Conservation (phyloP, 495 filamentous ascomycete species). For the Glarea lozoyensis region DNA sequence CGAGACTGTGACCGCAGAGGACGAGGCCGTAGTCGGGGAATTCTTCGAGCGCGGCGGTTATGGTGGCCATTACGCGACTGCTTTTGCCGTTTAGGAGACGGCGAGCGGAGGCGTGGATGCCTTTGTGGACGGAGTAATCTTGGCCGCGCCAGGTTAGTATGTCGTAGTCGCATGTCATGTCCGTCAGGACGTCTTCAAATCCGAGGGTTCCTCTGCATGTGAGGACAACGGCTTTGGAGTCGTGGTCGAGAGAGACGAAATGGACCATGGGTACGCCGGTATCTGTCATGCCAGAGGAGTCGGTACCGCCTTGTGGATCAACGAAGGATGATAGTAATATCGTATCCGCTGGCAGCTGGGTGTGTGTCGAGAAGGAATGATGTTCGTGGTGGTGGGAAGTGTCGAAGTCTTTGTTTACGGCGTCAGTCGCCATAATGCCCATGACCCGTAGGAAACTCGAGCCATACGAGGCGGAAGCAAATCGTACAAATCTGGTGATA, state of each 20-base stretch:
- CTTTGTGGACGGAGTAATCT: slow-evolving; percentile 69
- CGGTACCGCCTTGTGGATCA: slow-evolving; percentile 65
- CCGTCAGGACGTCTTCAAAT: slow-evolving; percentile 72
- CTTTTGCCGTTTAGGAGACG: slow-evolving; percentile 58
- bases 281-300: slow-evolving; percentile 59
- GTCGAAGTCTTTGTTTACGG: slow-evolving; percentile 17
- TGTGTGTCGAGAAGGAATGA: slow-evolving; percentile 63
- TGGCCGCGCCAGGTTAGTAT: slow-evolving; percentile 58
- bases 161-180: slow-evolving; percentile 77
- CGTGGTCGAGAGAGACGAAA: slow-evolving; percentile 69
- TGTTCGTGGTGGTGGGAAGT: slow-evolving; percentile 54
- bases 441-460: slow-evolving; percentile 61
- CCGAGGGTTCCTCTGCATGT: slow-evolving; percentile 70
- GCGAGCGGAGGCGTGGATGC: slow-evolving; percentile 70
- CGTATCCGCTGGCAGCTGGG: slow-evolving; percentile 53
- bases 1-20: slow-evolving; percentile 68
- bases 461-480: slow-evolving; percentile 70
- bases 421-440: slow-evolving; percentile 39
- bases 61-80: slow-evolving; percentile 52
- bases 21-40: slow-evolving; percentile 67
- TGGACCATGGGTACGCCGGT: slow-evolving; percentile 73
- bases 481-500: slow-evolving; percentile 66
- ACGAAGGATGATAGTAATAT: slow-evolving; percentile 71
- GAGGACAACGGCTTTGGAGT: slow-evolving; percentile 67
- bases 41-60: slow-evolving; percentile 62